Base-by-base conservation (phyloP, 257 asterid species). In the Gardenia jasminoides region DNA sequence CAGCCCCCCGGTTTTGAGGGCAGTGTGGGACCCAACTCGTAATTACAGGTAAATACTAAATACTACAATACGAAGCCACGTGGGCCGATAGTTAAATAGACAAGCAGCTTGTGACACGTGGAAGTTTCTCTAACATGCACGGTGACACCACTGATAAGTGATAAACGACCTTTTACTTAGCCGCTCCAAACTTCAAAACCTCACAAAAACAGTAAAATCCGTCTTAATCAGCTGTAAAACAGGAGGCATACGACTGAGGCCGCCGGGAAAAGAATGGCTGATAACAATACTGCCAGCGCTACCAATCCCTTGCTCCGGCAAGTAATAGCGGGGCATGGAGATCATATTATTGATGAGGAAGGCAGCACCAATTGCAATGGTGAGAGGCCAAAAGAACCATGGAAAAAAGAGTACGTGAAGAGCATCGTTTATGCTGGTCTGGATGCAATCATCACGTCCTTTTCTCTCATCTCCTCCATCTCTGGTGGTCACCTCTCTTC, bases 401-500 rank as follows among this genome's bases (percentile, higher is more conserved):
- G 96, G 97, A 89, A 88, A 82, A 90, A 90, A 30, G 94, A 88
- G 46, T 83, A 85, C 6, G 96, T 85, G 54, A 92, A 88, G 92
- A 88, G 94, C 86, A 83, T 91, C 62, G 91, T 91, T 33, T 89
- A 91, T 70, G 93, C 91, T 0, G 97, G 97, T 22, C 85, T 92
- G 22, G 93, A 92, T 56, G 87, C 94, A 67, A 92, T 92, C 58
- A 78, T 92, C 48, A 92, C 96, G 19, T 89, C 91, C 6, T 91
- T 91, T 56, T 86, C 96, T 26, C 96, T 92, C 83, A 91, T 90
- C 61, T 90, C 97, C 41, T 92, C 96, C 84, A 92, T 92, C 86
- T 92, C 96, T 58, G 94, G 93, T 74, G 96, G 96, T 81, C 90
- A 69, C 66, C 97, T 89, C 65, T 88, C 97, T 69, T 92, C 96